Percentiles rank a stretch among this genome's conserved stretches.
Conservation (phyloP, 2,329 filamentous ascomycete species). For the Bipolaris bicolor region DNA sequence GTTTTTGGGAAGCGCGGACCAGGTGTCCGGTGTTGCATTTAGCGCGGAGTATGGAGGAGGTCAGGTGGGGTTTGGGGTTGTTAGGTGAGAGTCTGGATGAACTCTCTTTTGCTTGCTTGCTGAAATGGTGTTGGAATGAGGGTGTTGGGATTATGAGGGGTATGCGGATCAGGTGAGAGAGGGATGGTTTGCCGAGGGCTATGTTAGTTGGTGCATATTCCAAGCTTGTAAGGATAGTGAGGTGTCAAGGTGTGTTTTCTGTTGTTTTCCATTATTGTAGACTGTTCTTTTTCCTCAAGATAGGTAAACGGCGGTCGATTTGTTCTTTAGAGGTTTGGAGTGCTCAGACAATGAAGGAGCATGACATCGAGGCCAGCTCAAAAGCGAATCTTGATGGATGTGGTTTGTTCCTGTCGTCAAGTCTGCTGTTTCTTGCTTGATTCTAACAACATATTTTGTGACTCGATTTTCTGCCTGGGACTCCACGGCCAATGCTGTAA, state of each 20-base stretch:
- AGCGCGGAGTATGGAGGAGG: too few species aligned
- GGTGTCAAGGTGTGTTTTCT: conserved; percentile 23
- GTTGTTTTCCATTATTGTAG: too few species aligned
- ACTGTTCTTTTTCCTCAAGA: too few species aligned
- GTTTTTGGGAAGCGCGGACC: too few species aligned
- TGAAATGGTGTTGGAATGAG: conserved; percentile 33
- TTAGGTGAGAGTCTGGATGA: too few species aligned
- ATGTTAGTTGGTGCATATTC: conserved; percentile 39
- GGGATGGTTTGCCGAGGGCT: conserved; percentile 32
- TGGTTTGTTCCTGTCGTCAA: conserved; percentile 8
- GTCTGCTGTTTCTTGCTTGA: not conserved
- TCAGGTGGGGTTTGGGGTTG: too few species aligned
- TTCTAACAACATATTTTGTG: not conserved
- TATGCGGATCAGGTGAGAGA: conserved; percentile 41
- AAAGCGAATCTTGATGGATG: conserved; percentile 36
- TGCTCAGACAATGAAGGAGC: conserved; percentile 27
- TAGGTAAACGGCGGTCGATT: not conserved
- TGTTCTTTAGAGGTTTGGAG: not conserved
- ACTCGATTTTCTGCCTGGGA: conserved; percentile 9
- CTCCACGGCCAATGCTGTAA: conserved; percentile 4
- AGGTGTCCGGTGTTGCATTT: too few species aligned
- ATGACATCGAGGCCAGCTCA: conserved; percentile 30
- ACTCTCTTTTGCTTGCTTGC: conserved; percentile 34
- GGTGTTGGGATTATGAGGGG: conserved; percentile 39
- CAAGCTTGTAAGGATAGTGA: conserved; percentile 29